These are phyloP conservation scores for Fusarium acutatum DNA, from an alignment of 2,329 filamentous ascomycete species.

Conservation along the genomic window DNA sequence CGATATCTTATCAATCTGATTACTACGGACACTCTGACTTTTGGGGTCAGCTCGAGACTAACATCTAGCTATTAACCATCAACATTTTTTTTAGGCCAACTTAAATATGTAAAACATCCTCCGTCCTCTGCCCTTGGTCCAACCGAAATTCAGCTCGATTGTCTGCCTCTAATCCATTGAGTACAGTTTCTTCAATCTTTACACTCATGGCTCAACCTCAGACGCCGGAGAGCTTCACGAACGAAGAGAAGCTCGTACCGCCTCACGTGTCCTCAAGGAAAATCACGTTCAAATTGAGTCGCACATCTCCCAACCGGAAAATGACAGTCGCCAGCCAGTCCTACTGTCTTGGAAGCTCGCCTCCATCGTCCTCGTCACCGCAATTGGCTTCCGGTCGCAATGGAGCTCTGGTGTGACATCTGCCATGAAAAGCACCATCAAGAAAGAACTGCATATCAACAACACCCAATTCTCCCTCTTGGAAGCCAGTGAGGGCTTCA, in stretches of 20 bases:
- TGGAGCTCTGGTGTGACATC: conserved; percentile 67
- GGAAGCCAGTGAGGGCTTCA: conserved; percentile 68
- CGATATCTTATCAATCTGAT: background rate
- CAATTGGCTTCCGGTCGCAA: conserved; percentile 65
- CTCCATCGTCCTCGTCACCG: conserved; percentile 57
- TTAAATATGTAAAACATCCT: background rate
- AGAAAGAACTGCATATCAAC: conserved; percentile 66
- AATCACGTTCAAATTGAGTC: background rate
- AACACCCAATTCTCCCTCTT: conserved; percentile 67
- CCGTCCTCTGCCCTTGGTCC: background rate
- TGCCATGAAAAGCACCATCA: conserved; percentile 68
- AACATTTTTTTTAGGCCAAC: background rate
- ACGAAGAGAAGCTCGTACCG: background rate
- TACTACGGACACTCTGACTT: background rate
- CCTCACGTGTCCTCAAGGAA: background rate
- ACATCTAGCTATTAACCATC: no score
- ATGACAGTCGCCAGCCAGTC: background rate
- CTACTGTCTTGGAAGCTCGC: conserved; percentile 33
- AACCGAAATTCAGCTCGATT: no score
- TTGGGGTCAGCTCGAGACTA: background rate
- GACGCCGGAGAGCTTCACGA: background rate
- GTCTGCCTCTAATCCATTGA: background rate
- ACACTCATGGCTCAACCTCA: background rate
- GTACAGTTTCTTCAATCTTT: background rate
- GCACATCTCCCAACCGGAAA: background rate